Percentiles rank a stretch among this genome's conserved stretches.
phyloP scores from a whole-genome alignment of 2,329 filamentous ascomycete genomes.

The Epichloe sylvatica region DNA sequence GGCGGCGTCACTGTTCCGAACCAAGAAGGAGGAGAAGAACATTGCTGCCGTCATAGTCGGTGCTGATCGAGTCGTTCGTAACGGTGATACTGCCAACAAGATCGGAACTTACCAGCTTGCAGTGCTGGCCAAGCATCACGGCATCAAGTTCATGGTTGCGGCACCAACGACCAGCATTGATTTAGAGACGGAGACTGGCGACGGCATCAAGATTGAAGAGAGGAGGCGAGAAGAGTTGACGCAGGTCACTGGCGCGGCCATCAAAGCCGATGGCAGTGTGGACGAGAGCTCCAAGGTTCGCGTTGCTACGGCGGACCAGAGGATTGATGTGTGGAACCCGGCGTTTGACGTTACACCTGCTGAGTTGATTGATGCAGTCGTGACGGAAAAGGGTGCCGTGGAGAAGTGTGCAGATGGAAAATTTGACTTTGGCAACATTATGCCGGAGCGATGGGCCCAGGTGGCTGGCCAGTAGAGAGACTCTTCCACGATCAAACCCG shows the following conservation, averaged over 20 bases:
- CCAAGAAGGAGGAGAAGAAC: slow-evolving; percentile 45
- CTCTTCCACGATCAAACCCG: no score
- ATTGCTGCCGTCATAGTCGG: slow-evolving; percentile 86
- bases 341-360: slow-evolving; percentile 91
- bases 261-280: slow-evolving; percentile 47
- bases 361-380: slow-evolving; percentile 78
- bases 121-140: slow-evolving; percentile 77
- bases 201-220: slow-evolving; percentile 82
- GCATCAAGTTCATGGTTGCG: slow-evolving; percentile 86
- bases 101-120: slow-evolving; percentile 90
- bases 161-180: slow-evolving; percentile 93
- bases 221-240: slow-evolving; percentile 71
- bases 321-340: slow-evolving; percentile 87
- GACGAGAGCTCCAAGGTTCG: slow-evolving; percentile 50
- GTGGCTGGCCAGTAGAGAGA: slow-evolving; percentile 8
- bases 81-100: slow-evolving; percentile 97
- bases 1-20: slow-evolving; percentile 70
- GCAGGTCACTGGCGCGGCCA: slow-evolving; percentile 63
- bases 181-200: slow-evolving; percentile 60
- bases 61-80: slow-evolving; percentile 86
- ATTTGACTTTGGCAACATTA: slow-evolving; percentile 49
- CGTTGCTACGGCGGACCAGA: slow-evolving; percentile 65
- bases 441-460: slow-evolving; percentile 41
- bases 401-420: slow-evolving; percentile 58
- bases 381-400: slow-evolving; percentile 82